These are phyloP conservation scores for Annulohypoxylon stygium DNA, from an alignment of 495 filamentous ascomycete genomes.

Conservation along the genomic window DNA sequence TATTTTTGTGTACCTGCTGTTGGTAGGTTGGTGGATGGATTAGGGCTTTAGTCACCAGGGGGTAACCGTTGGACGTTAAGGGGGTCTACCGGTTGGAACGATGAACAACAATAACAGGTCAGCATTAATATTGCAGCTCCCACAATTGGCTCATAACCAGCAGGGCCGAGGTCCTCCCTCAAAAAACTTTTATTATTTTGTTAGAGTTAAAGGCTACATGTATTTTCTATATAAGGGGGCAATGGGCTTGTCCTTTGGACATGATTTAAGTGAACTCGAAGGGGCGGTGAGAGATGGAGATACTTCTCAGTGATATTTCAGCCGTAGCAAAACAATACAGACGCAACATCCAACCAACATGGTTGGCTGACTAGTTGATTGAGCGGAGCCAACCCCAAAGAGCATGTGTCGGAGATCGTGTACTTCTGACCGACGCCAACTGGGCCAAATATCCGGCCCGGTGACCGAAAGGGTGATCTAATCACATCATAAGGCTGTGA, in stretches of 20 bases:
- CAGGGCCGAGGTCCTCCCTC: conserved; percentile 22
- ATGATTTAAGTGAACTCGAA: neutral
- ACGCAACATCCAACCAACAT: neutral
- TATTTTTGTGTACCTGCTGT: neutral
- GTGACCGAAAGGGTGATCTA: neutral
- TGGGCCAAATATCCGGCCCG: neutral
- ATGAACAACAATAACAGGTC: conserved; percentile 8
- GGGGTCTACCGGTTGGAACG: neutral
- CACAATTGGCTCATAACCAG: neutral
- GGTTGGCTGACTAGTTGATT: conserved; percentile 2
- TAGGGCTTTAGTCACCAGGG: conserved; percentile 8
- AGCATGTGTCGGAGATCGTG: conserved; percentile 15
- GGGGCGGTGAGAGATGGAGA: neutral
- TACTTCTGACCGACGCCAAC: neutral
- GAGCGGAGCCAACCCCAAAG: neutral
- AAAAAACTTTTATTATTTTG: conserved; percentile 13
- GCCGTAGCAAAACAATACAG: neutral
- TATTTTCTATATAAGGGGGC: conserved; percentile 9
- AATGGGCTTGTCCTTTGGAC: neutral
- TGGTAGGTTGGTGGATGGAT: conserved; percentile 3
- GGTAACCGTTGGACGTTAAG: conserved; percentile 8
- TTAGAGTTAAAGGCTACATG: conserved; percentile 9
- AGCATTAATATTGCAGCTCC: conserved; percentile 5
- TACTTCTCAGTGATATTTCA: neutral
- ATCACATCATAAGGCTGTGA: neutral